Percentiles rank a stretch among this genome's conserved stretches.
phyloP scores from a whole-genome alignment of 1,284 basidiomycete genomes.

The Erythrobasidium hasegawianum region DNA sequence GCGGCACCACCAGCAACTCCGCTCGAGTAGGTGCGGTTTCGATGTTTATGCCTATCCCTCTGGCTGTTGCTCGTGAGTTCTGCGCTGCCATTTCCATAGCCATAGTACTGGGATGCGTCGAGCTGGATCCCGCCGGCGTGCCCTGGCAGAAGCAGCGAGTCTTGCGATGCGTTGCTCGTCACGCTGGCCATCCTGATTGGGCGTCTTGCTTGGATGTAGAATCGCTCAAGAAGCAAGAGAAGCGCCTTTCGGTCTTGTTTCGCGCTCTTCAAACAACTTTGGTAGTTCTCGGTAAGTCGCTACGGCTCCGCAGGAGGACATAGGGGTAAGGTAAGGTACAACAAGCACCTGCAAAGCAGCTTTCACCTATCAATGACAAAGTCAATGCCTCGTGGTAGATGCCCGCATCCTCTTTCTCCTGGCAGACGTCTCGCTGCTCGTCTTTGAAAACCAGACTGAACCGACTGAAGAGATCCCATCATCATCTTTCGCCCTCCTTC shows the following conservation, averaged over 20 bases:
- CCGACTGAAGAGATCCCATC: too few relatives aligned
- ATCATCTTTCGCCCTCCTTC: neutral
- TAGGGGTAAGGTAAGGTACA: too few relatives aligned
- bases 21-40: slow-evolving; percentile 22
- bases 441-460: neutral
- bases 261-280: too few relatives aligned
- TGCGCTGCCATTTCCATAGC: neutral
- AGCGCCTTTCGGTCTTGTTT: too few relatives aligned
- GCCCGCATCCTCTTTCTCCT: neutral
- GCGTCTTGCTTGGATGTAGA: neutral
- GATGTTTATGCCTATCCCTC: slow-evolving; percentile 20
- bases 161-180: slow-evolving; percentile 24
- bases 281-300: too few relatives aligned
- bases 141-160: slow-evolving; percentile 29
- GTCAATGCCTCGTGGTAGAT: too few relatives aligned
- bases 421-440: neutral
- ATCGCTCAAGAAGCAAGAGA: neutral
- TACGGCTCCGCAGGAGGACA: too few relatives aligned
- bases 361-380: too few relatives aligned
- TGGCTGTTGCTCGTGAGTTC: neutral
- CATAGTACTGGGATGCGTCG: slow-evolving; percentile 29
- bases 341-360: too few relatives aligned
- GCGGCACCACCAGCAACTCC: slow-evolving; percentile 16
- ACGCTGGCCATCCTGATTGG: neutral
- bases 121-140: slow-evolving; percentile 12